Conservation (phyloP, 192 early-diverging fungal genomes). For the Linnemannia elongata region DNA sequence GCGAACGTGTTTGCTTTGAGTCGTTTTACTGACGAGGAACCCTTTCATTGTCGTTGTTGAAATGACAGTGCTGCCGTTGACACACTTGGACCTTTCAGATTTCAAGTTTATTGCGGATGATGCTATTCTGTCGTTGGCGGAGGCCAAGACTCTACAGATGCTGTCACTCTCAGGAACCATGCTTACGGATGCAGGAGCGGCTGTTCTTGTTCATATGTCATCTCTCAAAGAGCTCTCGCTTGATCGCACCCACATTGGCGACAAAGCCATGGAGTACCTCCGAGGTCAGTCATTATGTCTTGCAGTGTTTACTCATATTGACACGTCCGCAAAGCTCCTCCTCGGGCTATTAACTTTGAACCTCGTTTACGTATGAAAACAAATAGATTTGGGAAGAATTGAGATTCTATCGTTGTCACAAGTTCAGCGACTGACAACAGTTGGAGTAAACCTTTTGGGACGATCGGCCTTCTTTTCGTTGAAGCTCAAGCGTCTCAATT, state of each 20-base stretch:
- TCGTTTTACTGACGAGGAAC: neutral
- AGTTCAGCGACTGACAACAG: constrained; percentile 34
- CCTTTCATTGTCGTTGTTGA: neutral
- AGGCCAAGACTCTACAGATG: constrained; percentile 56
- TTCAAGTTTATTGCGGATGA: constrained; percentile 61
- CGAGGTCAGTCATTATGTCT: constrained; percentile 37
- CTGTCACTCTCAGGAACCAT: constrained; percentile 62
- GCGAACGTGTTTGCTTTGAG: neutral
- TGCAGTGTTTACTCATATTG: neutral
- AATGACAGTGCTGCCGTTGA: constrained; percentile 59
- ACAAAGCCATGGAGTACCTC: constrained; percentile 58
- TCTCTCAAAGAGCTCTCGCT: constrained; percentile 58
- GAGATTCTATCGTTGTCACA: constrained; percentile 33
- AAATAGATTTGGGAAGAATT: constrained; percentile 38
- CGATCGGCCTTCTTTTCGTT: constrained; percentile 40
- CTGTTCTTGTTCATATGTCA: constrained; percentile 37
- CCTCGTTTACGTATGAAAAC: neutral
- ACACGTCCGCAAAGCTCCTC: too few relatives aligned
- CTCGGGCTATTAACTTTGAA: neutral
- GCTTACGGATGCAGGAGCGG: constrained; percentile 65
- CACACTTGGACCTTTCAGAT: constrained; percentile 58
- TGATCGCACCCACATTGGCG: constrained; percentile 59
- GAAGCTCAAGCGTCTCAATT: constrained; percentile 42
- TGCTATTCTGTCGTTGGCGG: constrained; percentile 45
- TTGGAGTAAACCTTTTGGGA: constrained; percentile 18